Conservation (phyloP, 352 stramenopile genomes). For the Pythium folliculosum region DNA sequence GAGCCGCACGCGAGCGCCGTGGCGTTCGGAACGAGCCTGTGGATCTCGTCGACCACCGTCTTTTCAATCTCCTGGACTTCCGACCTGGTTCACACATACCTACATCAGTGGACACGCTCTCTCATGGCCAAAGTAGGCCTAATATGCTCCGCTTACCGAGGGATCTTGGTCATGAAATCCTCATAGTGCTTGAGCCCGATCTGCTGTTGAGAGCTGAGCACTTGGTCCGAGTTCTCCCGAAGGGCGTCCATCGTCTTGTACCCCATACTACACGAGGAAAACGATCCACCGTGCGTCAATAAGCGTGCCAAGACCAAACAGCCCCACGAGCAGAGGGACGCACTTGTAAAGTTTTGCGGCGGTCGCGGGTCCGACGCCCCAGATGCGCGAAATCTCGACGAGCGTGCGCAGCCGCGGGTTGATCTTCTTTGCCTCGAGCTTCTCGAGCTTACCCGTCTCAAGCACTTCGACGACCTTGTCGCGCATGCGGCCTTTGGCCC, state of each 20-base stretch:
- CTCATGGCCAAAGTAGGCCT: neutral
- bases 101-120: neutral
- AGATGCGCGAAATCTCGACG: slow-evolving; percentile 70
- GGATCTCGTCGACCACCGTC: slow-evolving; percentile 70
- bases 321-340: neutral
- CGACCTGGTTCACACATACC: slow-evolving; percentile 30
- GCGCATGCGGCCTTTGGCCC: slow-evolving; percentile 66
- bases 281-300: neutral
- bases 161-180: slow-evolving; percentile 79
- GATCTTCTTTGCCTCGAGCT: slow-evolving; percentile 79
- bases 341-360: slow-evolving; percentile 78
- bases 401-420: slow-evolving; percentile 59
- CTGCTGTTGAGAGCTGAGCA: slow-evolving; percentile 64
- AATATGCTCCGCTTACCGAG: slow-evolving; percentile 30
- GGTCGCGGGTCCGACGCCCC: slow-evolving; percentile 77
- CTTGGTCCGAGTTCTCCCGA: slow-evolving; percentile 33
- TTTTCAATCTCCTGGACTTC: slow-evolving; percentile 77
- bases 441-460: slow-evolving; percentile 70
- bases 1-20: slow-evolving; percentile 72
- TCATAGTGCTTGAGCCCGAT: slow-evolving; percentile 84
- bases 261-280: slow-evolving; percentile 37
- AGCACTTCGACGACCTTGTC: slow-evolving; percentile 79
- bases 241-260: slow-evolving; percentile 70
- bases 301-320: neutral
- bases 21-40: slow-evolving; percentile 60